These are phyloP conservation scores for Colletotrichum chrysophilum DNA, from an alignment of 2,329 filamentous ascomycete genomes.

Conservation along the genomic window DNA sequence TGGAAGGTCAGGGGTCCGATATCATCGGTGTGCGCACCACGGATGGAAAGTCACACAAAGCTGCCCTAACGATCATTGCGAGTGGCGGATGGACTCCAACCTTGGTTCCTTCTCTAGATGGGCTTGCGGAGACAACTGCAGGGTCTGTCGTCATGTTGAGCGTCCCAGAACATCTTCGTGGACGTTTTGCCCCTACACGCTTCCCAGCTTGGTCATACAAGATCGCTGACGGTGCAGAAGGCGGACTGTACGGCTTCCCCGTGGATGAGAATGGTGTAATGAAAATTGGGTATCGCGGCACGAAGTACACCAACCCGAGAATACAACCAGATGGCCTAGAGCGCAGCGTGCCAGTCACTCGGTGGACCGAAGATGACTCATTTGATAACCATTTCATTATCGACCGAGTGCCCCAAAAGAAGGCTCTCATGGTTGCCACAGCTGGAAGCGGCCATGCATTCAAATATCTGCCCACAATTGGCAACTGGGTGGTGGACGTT, in stretches of 20 bases:
- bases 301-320: slow-evolving; percentile 53
- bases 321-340: slow-evolving; percentile 37
- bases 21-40: slow-evolving; percentile 38
- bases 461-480: slow-evolving; percentile 65
- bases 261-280: slow-evolving; percentile 45
- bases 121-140: slow-evolving; percentile 51
- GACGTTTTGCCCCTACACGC: slow-evolving; percentile 42
- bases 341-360: slow-evolving; percentile 44
- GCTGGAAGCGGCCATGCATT: slow-evolving; percentile 67
- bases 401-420: slow-evolving; percentile 32
- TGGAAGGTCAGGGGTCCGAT: background rate
- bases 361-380: slow-evolving; percentile 45
- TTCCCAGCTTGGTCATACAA: slow-evolving; percentile 52
- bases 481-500: slow-evolving; percentile 56
- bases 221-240: slow-evolving; percentile 32
- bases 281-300: slow-evolving; percentile 56
- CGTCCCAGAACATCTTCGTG: slow-evolving; percentile 45
- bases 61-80: slow-evolving; percentile 40
- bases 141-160: slow-evolving; percentile 49
- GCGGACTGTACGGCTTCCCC: slow-evolving; percentile 55
- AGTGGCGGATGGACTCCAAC: slow-evolving; percentile 49
- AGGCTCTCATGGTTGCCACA: slow-evolving; percentile 60
- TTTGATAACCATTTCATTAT: slow-evolving; percentile 60
- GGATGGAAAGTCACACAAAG: slow-evolving; percentile 36
- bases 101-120: slow-evolving; percentile 43